Base-by-base conservation (phyloP, 352 stramenopile species). In the Phytophthora citricola region DNA sequence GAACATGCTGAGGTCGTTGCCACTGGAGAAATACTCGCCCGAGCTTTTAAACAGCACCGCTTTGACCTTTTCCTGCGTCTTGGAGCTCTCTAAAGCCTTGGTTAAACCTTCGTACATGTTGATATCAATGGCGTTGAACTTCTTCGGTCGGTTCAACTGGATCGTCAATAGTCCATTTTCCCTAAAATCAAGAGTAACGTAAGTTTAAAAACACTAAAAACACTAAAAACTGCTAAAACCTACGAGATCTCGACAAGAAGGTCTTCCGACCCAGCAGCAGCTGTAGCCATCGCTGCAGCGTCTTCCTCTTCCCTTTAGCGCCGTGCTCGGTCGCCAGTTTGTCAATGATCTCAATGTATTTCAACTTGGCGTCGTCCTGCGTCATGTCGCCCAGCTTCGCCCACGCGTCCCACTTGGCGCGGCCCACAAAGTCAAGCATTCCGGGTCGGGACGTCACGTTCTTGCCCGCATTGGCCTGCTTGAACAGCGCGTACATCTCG, bases 11-110 rank as follows among this genome's bases (percentile, higher is more conserved):
- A 96, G 63, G 54, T 97, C 90, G 41, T 95, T 96, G 43, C 93
- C 93, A 63, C 85, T 97, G 15, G 89, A 95, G 74, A 98, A 98
- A 59, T 93, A 97, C 1, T 85, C 53, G 50, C 92, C 93, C 12
- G 67, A 73, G 17, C 91, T 90, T 49, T 94, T 97, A 45, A 98
- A 73, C 45, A 98, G 66, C 45, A 98, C 76, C 10, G 85, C 92
- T 51, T 92, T 82, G 43, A 98, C 79, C 7, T 77, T 74, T 2
- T 78, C 44, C 73, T 98, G 89, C 1, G 36, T 70, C 44, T 74
- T 81, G 26, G 87, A 89, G 31, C 67, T 75, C 41, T 90, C 47
- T 8, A 98, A 70, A 15, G 85, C 76, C 51, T 90, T 66, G 38
- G 88, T 77, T 34, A 97, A 78, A 32, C 81, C 79, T 31, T 84